Evolutionary conservation across 2,329 filamentous ascomycete genomes (phyloP).

Genomic region (Stromatinia cepivora): DNA sequence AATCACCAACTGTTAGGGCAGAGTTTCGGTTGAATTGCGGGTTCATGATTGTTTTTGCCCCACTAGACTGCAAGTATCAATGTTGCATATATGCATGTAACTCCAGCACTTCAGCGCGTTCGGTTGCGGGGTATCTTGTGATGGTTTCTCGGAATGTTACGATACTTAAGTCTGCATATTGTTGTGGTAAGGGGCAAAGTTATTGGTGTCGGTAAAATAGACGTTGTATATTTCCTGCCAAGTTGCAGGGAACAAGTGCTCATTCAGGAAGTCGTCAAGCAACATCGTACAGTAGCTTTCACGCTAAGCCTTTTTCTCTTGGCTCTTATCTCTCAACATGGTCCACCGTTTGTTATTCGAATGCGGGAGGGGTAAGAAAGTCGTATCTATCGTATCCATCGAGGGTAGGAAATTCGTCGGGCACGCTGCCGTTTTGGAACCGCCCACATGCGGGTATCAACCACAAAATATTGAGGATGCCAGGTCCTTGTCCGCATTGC

Average conservation of each 20-base stretch:
- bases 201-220: background rate
- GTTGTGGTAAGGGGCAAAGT: background rate
- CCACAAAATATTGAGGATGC: background rate
- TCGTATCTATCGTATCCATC: background rate
- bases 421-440: background rate
- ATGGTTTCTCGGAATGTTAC: background rate
- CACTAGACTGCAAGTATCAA: background rate
- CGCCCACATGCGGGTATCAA: background rate
- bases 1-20: background rate
- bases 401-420: background rate
- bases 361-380: background rate
- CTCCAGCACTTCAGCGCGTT: background rate
- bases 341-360: background rate
- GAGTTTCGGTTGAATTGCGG: constrained; percentile 2
- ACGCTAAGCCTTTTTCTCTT: background rate
- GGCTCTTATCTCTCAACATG: background rate
- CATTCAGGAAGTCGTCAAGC: background rate
- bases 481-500: no score
- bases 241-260: background rate
- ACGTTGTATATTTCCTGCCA: background rate
- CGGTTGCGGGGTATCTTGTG: background rate
- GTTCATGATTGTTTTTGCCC: background rate
- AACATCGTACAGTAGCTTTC: background rate
- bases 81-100: background rate
- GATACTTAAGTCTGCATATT: background rate